phyloP scores from a whole-genome alignment of 768 basidiomycete species.

The Tylopilus intermedius region DNA sequence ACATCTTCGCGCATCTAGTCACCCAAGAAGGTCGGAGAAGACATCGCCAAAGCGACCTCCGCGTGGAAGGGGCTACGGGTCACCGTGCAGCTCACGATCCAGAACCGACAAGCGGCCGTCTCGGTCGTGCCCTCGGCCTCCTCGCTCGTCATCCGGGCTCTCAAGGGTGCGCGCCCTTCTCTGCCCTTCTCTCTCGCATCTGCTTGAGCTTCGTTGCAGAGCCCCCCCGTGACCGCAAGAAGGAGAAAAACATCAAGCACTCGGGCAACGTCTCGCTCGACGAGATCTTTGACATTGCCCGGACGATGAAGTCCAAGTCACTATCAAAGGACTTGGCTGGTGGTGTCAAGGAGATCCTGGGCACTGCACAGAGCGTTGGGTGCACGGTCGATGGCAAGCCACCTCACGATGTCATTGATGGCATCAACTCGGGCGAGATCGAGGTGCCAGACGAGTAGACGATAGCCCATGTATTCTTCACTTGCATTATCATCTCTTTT shows the following conservation, averaged over 20 bases:
- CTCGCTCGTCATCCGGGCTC: constrained; percentile 94
- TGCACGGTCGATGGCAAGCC: constrained; percentile 94
- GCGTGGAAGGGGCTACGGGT: constrained; percentile 99
- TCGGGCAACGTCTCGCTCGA: constrained; percentile 88
- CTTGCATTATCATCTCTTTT: constrained; percentile 11
- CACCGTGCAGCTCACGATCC: constrained; percentile 97
- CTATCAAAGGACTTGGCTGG: constrained; percentile 87
- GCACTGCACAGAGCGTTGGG: constrained; percentile 93
- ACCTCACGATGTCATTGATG: constrained; percentile 90
- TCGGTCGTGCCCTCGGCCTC: constrained; percentile 96
- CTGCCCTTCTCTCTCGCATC: not conserved
- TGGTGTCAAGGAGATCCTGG: constrained; percentile 94
- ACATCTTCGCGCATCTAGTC: constrained; percentile 50
- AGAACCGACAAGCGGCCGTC: constrained; percentile 98
- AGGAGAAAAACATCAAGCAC: constrained; percentile 99
- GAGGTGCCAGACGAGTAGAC: constrained; percentile 82
- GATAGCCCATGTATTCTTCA: constrained; percentile 18
- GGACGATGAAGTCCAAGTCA: constrained; percentile 93
- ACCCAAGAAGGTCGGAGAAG: constrained; percentile 99
- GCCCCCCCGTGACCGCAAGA: constrained; percentile 98
- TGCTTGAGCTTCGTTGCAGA: constrained; percentile 44
- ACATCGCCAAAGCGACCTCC: constrained; percentile 97
- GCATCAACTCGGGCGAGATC: constrained; percentile 76
- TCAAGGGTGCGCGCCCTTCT: constrained; percentile 76
- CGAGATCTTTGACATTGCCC: constrained; percentile 92